Evolutionary conservation across 805 yeast genomes (phyloP).

Genomic region (Debaryomyces prosopidis): DNA sequence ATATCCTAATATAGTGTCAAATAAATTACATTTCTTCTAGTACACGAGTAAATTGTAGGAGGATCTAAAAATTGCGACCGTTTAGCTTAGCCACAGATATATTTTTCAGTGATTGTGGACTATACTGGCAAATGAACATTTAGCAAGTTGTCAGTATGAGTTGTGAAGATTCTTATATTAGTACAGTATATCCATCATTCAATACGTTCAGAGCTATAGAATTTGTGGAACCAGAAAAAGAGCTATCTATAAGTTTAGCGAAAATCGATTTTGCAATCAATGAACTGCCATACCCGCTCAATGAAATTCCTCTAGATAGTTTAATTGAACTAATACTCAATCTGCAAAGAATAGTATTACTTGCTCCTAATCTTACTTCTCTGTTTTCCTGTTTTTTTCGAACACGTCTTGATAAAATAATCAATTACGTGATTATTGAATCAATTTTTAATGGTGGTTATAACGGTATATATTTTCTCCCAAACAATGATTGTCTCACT

Average conservation of each 20-base stretch:
- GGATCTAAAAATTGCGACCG: neutral
- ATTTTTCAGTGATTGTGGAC: constrained; percentile 3
- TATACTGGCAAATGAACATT: no score
- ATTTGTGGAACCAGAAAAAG: constrained; percentile 8
- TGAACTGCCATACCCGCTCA: constrained; percentile 7
- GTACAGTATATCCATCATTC: constrained; percentile 2
- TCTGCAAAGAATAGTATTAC: neutral
- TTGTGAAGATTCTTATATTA: neutral
- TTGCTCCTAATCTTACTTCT: neutral
- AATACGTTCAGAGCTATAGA: neutral
- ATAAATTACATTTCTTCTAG: neutral
- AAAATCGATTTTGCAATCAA: constrained; percentile 13
- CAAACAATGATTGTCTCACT: neutral
- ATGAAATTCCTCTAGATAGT: neutral
- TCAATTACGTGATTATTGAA: constrained; percentile 3
- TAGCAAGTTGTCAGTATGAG: no score
- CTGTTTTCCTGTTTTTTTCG: constrained; percentile 2
- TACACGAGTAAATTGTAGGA: no score
- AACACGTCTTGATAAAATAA: constrained; percentile 2
- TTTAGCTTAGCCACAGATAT: neutral
- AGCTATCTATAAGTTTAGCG: constrained; percentile 16
- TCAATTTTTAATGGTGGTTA: constrained; percentile 1
- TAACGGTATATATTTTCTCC: neutral
- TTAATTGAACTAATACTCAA: neutral
- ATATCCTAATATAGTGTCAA: constrained; percentile 2